Evolutionary conservation across 345 rosid genomes (phyloP), one percentile per base, ranked within the genome.

Genomic region (Eucalyptus sideroxylon): DNA sequence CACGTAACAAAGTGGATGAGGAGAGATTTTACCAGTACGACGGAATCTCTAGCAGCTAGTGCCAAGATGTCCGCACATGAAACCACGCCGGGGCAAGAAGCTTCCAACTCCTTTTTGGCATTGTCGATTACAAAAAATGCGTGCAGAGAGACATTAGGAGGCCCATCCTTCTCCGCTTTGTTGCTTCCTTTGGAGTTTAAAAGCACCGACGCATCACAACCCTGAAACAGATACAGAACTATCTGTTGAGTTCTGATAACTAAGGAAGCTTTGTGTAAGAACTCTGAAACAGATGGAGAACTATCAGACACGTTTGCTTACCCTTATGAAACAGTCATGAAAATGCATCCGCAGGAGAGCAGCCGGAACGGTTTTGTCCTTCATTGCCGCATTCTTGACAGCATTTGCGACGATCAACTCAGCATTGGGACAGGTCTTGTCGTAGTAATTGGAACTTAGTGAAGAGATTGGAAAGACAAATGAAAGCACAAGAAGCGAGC

Each of bases 61-160:
- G 99, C 97, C 91, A 98, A 88, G 87, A 98, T 95, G 88, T 98
- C 99, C 10, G 99, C 98, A 90, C 99, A 97, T 53, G 99, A 98
- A 87, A 98, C 99, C 4, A 95, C 91, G 16, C 98, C 97, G 0
- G 98, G 99, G 88, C 99, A 97, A 88, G 87, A 31, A n/a, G 92
- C 94, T 93, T 98, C 99, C 45, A 96, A 89, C 6, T 95, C 96
- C 85, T 94, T 93, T 94, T 97, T 98, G 9, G 99, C 99, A 86
- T 92, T 89, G 91, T 96, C 97, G 89, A 98, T 96, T 16, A 96
- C 99, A 88, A 95, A 95, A 88, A 98, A 97, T 10, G 99, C 98
- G 90, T 95, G 99, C 88, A 98, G 90, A 37, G 99, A 97, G 82
- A 97, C 91, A 89, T 98, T 95, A 31, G 99, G 98, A 89, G 98